These are phyloP conservation scores for Ottelia alismoides DNA, from an alignment of 106 monocot genomes.

Conservation along the genomic window DNA sequence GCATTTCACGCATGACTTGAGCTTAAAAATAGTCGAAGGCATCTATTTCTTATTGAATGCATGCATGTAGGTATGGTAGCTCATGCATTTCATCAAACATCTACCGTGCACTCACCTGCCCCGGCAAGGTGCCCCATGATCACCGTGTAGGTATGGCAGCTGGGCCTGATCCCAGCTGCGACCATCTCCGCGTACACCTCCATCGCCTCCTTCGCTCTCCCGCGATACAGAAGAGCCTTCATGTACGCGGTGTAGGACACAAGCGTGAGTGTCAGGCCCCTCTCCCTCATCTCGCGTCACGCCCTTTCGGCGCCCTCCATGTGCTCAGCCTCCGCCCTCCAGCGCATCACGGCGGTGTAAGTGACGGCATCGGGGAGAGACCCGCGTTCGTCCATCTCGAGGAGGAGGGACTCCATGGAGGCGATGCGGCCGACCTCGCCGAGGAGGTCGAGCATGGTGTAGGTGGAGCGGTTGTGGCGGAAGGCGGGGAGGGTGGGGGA, in stretches of 20 bases:
- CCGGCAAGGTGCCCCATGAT: constrained; percentile 67
- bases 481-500: constrained; percentile 23
- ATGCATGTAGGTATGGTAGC: no score
- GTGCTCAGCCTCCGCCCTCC: constrained; percentile 47
- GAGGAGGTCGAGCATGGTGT: constrained; percentile 88
- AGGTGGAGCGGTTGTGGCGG: constrained; percentile 87
- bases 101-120: constrained; percentile 41
- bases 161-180: constrained; percentile 41
- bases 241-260: constrained; percentile 77
- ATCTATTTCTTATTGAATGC: no score
- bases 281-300: constrained; percentile 64
- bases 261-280: constrained; percentile 27
- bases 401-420: constrained; percentile 35
- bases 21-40: no score
- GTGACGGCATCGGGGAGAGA: constrained; percentile 39
- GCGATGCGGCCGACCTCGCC: constrained; percentile 70
- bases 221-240: constrained; percentile 53
- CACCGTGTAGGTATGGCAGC: constrained; percentile 68
- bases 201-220: constrained; percentile 32
- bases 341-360: constrained; percentile 52
- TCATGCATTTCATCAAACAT: no score
- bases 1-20: no score
- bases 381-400: constrained; percentile 43
- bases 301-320: constrained; percentile 34
- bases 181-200: constrained; percentile 55